Percentiles rank a stretch among this genome's conserved stretches.
Evolutionary conservation across 179 eudicot genomes (phyloP).

Genomic region (Beta lomatogona): DNA sequence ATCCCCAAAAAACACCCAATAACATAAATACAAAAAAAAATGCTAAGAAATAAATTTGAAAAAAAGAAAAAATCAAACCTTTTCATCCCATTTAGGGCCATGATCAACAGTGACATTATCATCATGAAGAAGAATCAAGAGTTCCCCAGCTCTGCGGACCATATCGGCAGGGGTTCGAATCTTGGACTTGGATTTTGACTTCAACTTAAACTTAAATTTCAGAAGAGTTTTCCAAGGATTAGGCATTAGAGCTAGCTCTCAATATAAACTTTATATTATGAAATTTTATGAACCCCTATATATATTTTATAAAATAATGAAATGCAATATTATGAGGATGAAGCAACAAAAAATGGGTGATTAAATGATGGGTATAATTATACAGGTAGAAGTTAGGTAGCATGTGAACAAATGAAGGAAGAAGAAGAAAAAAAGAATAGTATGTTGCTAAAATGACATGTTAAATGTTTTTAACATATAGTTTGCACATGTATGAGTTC

Average conservation of each 20-base stretch:
- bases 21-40: not conserved
- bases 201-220: constrained; percentile 17
- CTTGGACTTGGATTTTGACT: constrained; percentile 29
- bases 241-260: constrained; percentile 11
- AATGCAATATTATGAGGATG: not conserved
- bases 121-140: constrained; percentile 20
- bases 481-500: no score
- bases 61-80: constrained; percentile 15
- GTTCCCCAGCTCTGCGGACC: constrained; percentile 29
- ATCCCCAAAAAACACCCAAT: not conserved
- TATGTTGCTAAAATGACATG: constrained; percentile 18
- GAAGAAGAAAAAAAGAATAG: not conserved
- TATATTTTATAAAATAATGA: no score
- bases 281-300: no score
- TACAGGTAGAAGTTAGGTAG: constrained; percentile 28
- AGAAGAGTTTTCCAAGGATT: constrained; percentile 25
- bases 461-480: constrained; percentile 7
- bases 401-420: not conserved
- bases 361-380: not conserved
- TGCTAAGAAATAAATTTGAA: not conserved
- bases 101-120: constrained; percentile 12
- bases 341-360: not conserved
- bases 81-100: constrained; percentile 24
- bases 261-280: no score
- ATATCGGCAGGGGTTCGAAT: constrained; percentile 33